Conservation (phyloP, 371 early-diverging fungal species). For the Mucor irregularis region DNA sequence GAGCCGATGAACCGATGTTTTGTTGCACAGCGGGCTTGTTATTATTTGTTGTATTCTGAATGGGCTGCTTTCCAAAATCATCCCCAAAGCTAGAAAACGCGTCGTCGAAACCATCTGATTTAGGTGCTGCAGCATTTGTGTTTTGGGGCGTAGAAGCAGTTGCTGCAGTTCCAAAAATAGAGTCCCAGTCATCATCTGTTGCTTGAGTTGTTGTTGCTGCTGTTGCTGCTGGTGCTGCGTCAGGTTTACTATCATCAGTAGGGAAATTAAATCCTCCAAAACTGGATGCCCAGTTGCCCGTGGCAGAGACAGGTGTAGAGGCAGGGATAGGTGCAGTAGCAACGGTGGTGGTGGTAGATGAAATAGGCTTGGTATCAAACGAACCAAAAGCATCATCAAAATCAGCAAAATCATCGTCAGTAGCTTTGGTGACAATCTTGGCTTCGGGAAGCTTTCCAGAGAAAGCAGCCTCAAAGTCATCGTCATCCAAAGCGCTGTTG, state of each 20-base stretch:
- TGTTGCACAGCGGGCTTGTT: background rate
- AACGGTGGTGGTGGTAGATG: too few species aligned
- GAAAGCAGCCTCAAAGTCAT: constrained; percentile 41
- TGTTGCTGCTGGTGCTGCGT: background rate
- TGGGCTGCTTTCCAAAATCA: constrained; percentile 18
- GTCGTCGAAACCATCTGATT: constrained; percentile 31
- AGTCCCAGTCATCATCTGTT: constrained; percentile 43
- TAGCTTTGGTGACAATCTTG: constrained; percentile 22
- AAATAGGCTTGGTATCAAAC: constrained; percentile 19
- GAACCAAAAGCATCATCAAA: constrained; percentile 49
- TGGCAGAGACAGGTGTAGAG: constrained; percentile 15
- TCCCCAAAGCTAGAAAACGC: constrained; percentile 30
- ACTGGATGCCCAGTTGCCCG: constrained; percentile 38
- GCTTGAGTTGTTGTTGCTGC: background rate
- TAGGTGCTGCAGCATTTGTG: background rate
- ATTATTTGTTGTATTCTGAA: background rate
- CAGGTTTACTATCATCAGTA: constrained; percentile 1
- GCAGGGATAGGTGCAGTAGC: background rate
- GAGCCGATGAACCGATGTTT: too few species aligned
- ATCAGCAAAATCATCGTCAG: constrained; percentile 29
- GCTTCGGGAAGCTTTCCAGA: constrained; percentile 40
- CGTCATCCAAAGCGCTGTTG: constrained; percentile 16
- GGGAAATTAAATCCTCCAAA: constrained; percentile 39
- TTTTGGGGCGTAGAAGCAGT: background rate
- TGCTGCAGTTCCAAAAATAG: constrained; percentile 39